These are phyloP conservation scores for Plasmodium knowlesi DNA, from an alignment of 169 alveolate species.

Conservation along the genomic window DNA sequence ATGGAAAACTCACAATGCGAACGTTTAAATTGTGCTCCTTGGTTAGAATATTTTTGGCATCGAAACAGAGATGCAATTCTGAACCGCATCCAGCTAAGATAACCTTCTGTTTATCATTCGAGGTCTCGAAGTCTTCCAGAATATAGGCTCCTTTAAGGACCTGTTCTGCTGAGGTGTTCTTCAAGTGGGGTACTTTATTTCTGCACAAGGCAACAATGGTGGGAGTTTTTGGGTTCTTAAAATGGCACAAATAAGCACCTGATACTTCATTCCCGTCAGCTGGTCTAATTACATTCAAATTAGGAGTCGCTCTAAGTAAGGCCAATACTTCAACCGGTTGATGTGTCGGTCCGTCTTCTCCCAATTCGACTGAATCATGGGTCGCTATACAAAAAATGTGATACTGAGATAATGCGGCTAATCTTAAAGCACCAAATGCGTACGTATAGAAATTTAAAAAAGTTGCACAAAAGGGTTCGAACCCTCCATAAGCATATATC, in stretches of 20 bases:
- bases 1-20: conserved; percentile 86
- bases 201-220: conserved; percentile 74
- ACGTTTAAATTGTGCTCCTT: conserved; percentile 73
- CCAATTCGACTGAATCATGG: conserved; percentile 87
- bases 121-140: conserved; percentile 76
- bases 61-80: conserved; percentile 82
- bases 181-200: conserved; percentile 78
- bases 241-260: conserved; percentile 77
- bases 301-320: conserved; percentile 78
- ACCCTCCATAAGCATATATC: conserved; percentile 81
- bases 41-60: conserved; percentile 77
- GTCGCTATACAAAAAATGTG: conserved; percentile 84
- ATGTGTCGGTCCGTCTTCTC: conserved; percentile 90
- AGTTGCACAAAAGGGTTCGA: conserved; percentile 85
- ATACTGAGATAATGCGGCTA: conserved; percentile 81
- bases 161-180: conserved; percentile 75
- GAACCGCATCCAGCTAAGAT: conserved; percentile 81
- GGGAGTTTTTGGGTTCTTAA: conserved; percentile 42
- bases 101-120: conserved; percentile 69
- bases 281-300: conserved; percentile 82
- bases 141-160: conserved; percentile 85
- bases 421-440: conserved; percentile 85
- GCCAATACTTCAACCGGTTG: conserved; percentile 87
- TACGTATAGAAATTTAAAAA: conserved; percentile 83
- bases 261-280: conserved; percentile 85